Percentiles rank a stretch among this genome's conserved stretches.
Evolutionary conservation across 2,329 filamentous ascomycete species (phyloP).

Genomic region (Sporothrix phasma): DNA sequence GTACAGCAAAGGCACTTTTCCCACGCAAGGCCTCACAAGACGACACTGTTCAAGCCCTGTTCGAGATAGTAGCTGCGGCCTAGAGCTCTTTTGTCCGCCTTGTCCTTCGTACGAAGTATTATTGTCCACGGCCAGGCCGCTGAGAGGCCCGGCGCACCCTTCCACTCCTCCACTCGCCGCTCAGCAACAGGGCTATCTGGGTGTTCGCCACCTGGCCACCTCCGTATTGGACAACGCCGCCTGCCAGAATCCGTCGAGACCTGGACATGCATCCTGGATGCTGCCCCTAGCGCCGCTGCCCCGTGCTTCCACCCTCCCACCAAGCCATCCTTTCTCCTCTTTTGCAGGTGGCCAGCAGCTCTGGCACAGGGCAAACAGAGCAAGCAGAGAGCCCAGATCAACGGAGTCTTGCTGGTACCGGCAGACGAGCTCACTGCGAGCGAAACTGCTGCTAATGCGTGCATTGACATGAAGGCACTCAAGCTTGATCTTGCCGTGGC

Average conservation of each 20-base stretch:
- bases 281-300: slow-evolving; percentile 13
- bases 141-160: not conserved
- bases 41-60: not conserved
- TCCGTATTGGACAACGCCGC: not conserved
- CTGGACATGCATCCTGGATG: slow-evolving; percentile 11
- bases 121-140: not conserved
- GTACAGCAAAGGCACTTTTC: slow-evolving; percentile 9
- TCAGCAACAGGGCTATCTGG: not conserved
- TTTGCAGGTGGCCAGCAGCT: not conserved
- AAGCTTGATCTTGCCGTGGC: not conserved
- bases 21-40: slow-evolving; percentile 1
- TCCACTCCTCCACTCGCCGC: not conserved
- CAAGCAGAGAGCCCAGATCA: not conserved
- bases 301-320: not conserved
- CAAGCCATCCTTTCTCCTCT: not conserved
- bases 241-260: slow-evolving; percentile 9
- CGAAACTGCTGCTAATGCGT: not conserved
- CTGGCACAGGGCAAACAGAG: not conserved
- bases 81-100: not conserved
- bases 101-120: too few relatives aligned
- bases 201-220: not conserved
- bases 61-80: not conserved
- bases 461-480: not conserved
- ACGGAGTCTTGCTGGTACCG: not conserved
- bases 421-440: not conserved